Base-by-base conservation (phyloP, 1,284 basidiomycete species). In the Blastosporella zonata region DNA sequence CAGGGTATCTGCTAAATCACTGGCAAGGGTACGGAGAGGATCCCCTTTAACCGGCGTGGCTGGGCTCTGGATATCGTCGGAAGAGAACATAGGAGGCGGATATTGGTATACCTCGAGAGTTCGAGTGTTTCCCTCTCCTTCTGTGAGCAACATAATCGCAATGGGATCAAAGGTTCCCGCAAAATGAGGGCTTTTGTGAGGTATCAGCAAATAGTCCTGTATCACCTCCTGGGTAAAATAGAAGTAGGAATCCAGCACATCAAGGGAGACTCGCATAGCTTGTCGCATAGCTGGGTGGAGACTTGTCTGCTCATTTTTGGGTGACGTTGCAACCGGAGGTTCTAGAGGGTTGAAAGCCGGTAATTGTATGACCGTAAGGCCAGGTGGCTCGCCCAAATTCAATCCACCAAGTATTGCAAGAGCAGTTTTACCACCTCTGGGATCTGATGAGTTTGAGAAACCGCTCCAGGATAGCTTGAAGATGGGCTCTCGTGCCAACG, bases 401-500 rank as follows among this genome's bases (percentile, higher is more conserved):
- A 84, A 72, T 1, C 93, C 93, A 13, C 93, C 93, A 12, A 97
- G 74, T 6, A 96, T 74, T 0, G 88, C 77, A 9, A 97, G 68
- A 1, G 82, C 72, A 0, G 89, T 90, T 38, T 82, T 78, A 2
- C 86, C 86, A 28, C 81, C 79, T 47, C 80, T 72, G 12, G 79
- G 75, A 65, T 84, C 82, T 3, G 72, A 62, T 2, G 79, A 78
- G 55, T 85, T 81, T 0, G 82, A 72, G 64, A 87, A 91, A 1
- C 79, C 76, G 46, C 84, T 87, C 94, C 94, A 97, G 0, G 86
- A 72, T 4, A 97, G 73, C 65, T 92, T 93, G 76, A 91, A 95
- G 37, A 97, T 84, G 1, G 93, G 91, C 63, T 96, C 93, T 53
- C 84, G 73, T 2, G 62, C 50, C 8, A 49, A 49, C 13, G 50